Conservation (phyloP, 768 basidiomycete genomes). For the Calocybe gangraenosa region DNA sequence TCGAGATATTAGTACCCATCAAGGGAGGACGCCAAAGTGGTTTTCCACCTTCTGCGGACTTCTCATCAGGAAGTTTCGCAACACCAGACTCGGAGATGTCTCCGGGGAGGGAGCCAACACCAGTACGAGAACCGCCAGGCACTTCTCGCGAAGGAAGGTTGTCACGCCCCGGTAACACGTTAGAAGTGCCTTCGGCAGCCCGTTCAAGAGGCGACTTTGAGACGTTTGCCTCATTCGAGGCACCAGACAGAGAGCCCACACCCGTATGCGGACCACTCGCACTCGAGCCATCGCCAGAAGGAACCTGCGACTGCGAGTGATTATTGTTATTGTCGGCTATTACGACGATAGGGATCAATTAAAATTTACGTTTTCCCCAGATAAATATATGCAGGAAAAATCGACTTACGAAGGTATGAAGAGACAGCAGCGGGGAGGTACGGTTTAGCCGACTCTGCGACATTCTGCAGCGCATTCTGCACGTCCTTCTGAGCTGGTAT, state of each 20-base stretch:
- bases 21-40: neutral
- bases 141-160: slow-evolving; percentile 5
- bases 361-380: too few relatives aligned
- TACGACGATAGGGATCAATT: neutral
- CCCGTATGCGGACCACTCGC: slow-evolving; percentile 26
- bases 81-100: slow-evolving; percentile 36
- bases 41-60: slow-evolving; percentile 16
- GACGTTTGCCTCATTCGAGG: slow-evolving; percentile 35
- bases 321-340: neutral
- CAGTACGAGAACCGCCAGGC: slow-evolving; percentile 22
- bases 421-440: slow-evolving; percentile 11
- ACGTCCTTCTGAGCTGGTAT: neutral
- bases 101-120: slow-evolving; percentile 49
- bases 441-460: slow-evolving; percentile 4
- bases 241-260: slow-evolving; percentile 47
- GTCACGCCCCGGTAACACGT: too few relatives aligned
- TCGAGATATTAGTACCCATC: too few relatives aligned
- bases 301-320: neutral
- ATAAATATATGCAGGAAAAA: too few relatives aligned
- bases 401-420: slow-evolving; percentile 7
- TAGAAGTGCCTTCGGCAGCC: slow-evolving; percentile 11
- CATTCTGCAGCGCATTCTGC: slow-evolving; percentile 4
- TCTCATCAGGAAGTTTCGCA: slow-evolving; percentile 45
- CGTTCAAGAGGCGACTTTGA: slow-evolving; percentile 46
- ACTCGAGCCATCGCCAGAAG: slow-evolving; percentile 5